Base-by-base conservation (phyloP, 805 yeast genomes). In the Brettanomyces naardenensis region DNA sequence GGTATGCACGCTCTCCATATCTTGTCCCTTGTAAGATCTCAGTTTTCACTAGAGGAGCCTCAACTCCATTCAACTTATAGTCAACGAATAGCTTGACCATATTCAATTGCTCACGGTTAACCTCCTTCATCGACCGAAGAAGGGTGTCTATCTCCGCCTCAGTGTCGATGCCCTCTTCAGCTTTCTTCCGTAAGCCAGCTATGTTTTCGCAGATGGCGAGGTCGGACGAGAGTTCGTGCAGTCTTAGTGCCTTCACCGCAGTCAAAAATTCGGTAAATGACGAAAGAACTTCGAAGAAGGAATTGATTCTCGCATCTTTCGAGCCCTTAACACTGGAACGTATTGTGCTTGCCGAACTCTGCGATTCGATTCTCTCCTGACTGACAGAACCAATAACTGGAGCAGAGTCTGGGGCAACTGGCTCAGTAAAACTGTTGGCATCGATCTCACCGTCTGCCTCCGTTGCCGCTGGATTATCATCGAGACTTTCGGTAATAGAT, bases 201-300 rank as follows among this genome's bases (percentile, higher is more conserved):
- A 15, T 25, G 27, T 23, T 14, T 13, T 11, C 26, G 20, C 32
- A 37, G 27, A 14, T 28, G 23, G 19, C 15, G 34, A 25, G 29
- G 10, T 28, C 19, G n/a, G 23, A 5, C 21, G 14, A 6, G 9
- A 21, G 9, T 22, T 14, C 30, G 17, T 32, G 44, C 39, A 43
- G 19, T 44, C 45, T 19, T 34, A 46, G 34, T 2, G 49, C 40
- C 30, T 45, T 48, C 27, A 44, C 37, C 28, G 51, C 47, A 20
- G 41, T 29, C 6, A 50, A 25, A 31, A 56, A 54, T 39, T 59
- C 65, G 11, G 49, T 30, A 29, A 47, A 58, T 25, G 52, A 53
- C 7, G 62, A 46, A 29, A 47, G 52, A 33, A 58, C 47, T 37
- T 59, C 60, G 39, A 55, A 55, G 21, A 59, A 41, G 9, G 58